These are phyloP conservation scores for Tolypocladium guangdongense DNA, from an alignment of 2,329 filamentous ascomycete genomes.

Conservation along the genomic window DNA sequence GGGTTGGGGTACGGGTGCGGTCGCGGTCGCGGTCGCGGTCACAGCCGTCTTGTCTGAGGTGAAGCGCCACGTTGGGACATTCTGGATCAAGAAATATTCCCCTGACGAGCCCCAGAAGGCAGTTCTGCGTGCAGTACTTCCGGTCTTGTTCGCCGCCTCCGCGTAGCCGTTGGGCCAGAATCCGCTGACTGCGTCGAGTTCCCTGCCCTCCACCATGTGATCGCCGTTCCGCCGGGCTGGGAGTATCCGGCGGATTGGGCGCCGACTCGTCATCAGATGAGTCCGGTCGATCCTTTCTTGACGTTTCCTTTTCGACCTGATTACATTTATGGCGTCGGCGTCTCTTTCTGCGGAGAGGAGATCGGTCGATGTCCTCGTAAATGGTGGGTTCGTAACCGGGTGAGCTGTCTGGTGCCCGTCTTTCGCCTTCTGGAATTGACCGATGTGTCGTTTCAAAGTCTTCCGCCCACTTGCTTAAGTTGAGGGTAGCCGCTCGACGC, in stretches of 20 bases:
- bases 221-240: not conserved
- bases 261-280: too few species aligned
- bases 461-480: conserved; percentile 7
- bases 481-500: not conserved
- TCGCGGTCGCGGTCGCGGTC: too few species aligned
- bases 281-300: not conserved
- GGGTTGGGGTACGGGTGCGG: too few species aligned
- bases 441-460: conserved; percentile 17
- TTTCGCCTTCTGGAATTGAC: conserved; percentile 10
- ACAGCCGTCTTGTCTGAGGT: conserved; percentile 10
- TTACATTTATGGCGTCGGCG: too few species aligned
- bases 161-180: conserved; percentile 4
- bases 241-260: not conserved
- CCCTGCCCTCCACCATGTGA: not conserved
- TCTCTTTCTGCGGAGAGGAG: too few species aligned
- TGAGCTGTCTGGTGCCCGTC: conserved; percentile 4
- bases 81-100: conserved; percentile 17
- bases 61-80: conserved; percentile 27
- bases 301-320: too few species aligned
- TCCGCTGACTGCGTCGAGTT: conserved; percentile 10
- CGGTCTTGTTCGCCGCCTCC: not conserved
- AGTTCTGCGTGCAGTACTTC: conserved; percentile 27
- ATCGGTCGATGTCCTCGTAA: conserved; percentile 8
- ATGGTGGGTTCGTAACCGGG: conserved; percentile 7
- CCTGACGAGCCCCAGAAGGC: conserved; percentile 23